Percentiles rank a stretch among this genome's conserved stretches.
These are phyloP conservation scores for Tolypocladium endophyticum DNA, from an alignment of 2,329 filamentous ascomycete genomes.

Conservation along the genomic window DNA sequence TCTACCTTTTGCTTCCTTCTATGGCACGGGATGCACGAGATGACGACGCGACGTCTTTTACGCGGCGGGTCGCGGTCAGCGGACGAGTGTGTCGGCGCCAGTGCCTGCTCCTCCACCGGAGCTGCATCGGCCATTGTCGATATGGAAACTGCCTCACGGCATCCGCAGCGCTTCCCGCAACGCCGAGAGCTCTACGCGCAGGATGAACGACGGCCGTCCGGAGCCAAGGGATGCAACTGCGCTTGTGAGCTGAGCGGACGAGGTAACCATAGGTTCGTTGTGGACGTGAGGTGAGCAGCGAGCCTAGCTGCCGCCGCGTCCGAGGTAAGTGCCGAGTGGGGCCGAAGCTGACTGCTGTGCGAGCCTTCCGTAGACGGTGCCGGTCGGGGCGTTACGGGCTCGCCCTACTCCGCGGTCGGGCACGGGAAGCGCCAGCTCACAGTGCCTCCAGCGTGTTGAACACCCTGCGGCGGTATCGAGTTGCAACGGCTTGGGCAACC, in stretches of 20 bases:
- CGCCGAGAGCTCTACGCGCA: background rate
- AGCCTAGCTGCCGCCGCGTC: background rate
- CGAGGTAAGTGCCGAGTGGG: background rate
- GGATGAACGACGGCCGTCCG: background rate
- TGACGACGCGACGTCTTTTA: constrained; percentile 49
- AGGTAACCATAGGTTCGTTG: background rate
- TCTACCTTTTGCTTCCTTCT: constrained; percentile 49
- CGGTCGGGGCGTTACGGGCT: background rate
- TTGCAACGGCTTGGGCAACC: background rate
- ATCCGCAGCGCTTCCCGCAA: background rate
- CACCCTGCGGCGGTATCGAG: background rate
- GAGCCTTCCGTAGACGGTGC: background rate
- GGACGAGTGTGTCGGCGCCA: background rate
- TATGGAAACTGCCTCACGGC: background rate
- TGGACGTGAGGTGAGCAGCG: background rate
- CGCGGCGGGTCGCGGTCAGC: constrained; percentile 28
- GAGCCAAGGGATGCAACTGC: background rate
- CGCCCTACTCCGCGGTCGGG: background rate
- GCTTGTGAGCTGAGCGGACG: background rate
- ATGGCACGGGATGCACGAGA: constrained; percentile 56
- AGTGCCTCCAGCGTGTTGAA: background rate
- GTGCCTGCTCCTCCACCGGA: background rate
- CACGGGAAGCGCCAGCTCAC: background rate
- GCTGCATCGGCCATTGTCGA: background rate
- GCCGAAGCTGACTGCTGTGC: background rate